Evolutionary conservation across 106 monocot genomes (phyloP).

Genomic region (Gastrodia elata): DNA sequence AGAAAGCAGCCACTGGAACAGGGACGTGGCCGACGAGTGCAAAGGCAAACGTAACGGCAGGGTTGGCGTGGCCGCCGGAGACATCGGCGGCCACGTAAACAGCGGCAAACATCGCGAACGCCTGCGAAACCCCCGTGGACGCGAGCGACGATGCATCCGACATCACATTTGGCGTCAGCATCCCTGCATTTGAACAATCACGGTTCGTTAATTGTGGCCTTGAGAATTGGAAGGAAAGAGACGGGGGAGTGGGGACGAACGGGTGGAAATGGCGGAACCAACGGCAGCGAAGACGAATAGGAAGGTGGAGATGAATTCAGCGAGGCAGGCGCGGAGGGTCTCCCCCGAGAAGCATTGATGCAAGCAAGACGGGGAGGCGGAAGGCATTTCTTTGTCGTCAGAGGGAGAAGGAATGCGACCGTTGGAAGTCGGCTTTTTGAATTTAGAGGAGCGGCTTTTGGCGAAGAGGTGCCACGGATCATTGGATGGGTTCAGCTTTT

Average conservation of each 20-base stretch:
- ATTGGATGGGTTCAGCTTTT: too few species aligned
- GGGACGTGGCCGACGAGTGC: slow-evolving; percentile 49
- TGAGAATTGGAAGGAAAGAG: background rate
- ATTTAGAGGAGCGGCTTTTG: background rate
- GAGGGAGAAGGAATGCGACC: background rate
- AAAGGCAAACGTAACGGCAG: slow-evolving; percentile 75
- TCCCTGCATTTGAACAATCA: slow-evolving; percentile 31
- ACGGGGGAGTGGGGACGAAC: slow-evolving; percentile 16
- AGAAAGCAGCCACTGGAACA: slow-evolving; percentile 53
- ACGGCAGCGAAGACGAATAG: slow-evolving; percentile 67
- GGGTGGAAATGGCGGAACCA: slow-evolving; percentile 63
- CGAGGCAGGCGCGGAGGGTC: slow-evolving; percentile 62
- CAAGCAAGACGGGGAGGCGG: slow-evolving; percentile 24
- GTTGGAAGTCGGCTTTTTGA: background rate
- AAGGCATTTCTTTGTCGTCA: slow-evolving; percentile 29
- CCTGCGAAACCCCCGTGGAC: slow-evolving; percentile 70
- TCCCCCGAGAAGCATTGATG: slow-evolving; percentile 35
- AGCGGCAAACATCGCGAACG: slow-evolving; percentile 54
- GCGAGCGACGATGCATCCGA: slow-evolving; percentile 59
- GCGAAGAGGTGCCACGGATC: background rate
- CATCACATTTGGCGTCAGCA: slow-evolving; percentile 50
- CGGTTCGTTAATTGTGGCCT: background rate
- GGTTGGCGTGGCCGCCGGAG: slow-evolving; percentile 86
- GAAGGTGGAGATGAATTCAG: slow-evolving; percentile 97
- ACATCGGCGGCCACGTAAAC: slow-evolving; percentile 55